Evolutionary conservation across 2,329 filamentous ascomycete genomes (phyloP), one percentile per base, ranked within the genome.

Genomic region (Fusarium staphyleae): DNA sequence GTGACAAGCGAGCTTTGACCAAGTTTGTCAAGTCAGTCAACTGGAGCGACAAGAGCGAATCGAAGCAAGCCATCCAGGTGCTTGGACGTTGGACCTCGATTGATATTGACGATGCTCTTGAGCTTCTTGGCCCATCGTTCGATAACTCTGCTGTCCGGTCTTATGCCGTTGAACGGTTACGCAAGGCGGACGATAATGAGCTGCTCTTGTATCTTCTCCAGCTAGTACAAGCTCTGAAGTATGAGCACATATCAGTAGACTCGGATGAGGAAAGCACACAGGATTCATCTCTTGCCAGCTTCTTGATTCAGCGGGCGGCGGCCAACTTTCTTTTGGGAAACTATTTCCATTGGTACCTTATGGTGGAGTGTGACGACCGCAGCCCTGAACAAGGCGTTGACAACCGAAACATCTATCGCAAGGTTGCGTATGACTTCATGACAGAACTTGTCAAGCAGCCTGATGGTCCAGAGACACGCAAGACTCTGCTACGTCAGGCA

Each of bases 1-100:
- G 92, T 51, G 93, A 99, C 71, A 99, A 99, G 74, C 81, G 89
- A 66, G 90, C 93, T 3, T 79, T 98, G 52, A 99, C 93, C 28
- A 99, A 99, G 68, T 96, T 99, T 65, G 91, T 98, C 71, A 99
- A 98, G 73, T 97, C 93, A 0, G 93, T 97, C 32, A 93, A 96
- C 63, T 99, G 95, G 93, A 86, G 85, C 42, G 93, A 96, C 71
- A 83, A 85, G 39, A 86, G 86, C 56, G 93, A 99, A 78, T 87
- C 90, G 4, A 88, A 90, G 53, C 92, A 97, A 75, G 93, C 93
- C 5, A 90, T 95, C 18, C 91, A 96, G 56, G 86, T 99, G 4
- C 81, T 99, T 14, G 86, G 89, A 0, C 93, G 93, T 65, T 99
- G 95, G 95, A 96, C 90, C 0, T 91, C 96, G 62, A 96, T 99